Conservation (phyloP, 345 rosid species). For the Citrus mangshanensis region DNA sequence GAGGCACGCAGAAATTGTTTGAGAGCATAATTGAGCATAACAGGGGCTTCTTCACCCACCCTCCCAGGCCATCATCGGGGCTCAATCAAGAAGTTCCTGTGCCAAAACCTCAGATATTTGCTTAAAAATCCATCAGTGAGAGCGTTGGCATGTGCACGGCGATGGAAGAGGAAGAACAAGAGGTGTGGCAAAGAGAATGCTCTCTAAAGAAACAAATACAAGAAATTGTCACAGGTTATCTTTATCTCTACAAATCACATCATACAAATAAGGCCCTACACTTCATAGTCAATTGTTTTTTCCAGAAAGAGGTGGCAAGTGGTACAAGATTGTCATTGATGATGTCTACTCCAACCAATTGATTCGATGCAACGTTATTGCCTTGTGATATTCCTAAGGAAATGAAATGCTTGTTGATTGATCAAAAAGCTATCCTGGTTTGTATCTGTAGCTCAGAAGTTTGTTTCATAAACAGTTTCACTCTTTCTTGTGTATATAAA, state of each 20-base stretch:
- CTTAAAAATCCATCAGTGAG: slow-evolving; percentile 51
- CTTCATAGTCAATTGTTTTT: too few relatives aligned
- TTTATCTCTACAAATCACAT: too few relatives aligned
- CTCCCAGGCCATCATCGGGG: slow-evolving; percentile 58
- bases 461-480: neutral
- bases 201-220: too few relatives aligned
- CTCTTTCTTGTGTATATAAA: neutral
- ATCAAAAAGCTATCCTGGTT: neutral
- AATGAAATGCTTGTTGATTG: neutral
- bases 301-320: too few relatives aligned
- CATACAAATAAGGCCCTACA: too few relatives aligned
- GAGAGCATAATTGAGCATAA: slow-evolving; percentile 61
- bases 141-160: slow-evolving; percentile 60
- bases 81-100: too few relatives aligned
- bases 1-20: too few relatives aligned
- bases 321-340: too few relatives aligned
- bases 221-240: slow-evolving; percentile 68
- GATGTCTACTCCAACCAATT: neutral
- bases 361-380: neutral
- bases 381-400: neutral
- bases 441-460: neutral
- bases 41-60: slow-evolving; percentile 93
- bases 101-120: slow-evolving; percentile 47
- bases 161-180: slow-evolving; percentile 69
- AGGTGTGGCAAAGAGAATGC: too few relatives aligned